These are phyloP conservation scores for Amanita rimosa DNA, from an alignment of 768 basidiomycete genomes.

Conservation along the genomic window DNA sequence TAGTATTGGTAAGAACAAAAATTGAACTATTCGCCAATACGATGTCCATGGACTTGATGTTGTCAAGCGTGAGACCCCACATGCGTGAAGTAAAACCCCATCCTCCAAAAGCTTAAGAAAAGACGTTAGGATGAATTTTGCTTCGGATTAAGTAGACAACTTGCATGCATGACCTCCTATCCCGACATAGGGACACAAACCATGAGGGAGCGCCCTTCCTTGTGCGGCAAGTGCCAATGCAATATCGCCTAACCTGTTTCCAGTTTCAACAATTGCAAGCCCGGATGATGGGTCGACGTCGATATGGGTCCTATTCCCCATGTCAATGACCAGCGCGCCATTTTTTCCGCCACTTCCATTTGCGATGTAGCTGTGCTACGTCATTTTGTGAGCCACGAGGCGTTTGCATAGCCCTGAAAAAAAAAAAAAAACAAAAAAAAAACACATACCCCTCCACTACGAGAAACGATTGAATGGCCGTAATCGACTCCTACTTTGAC, in stretches of 20 bases:
- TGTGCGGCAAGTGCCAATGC: constrained; percentile 25
- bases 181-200: constrained; percentile 40
- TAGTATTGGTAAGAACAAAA: constrained; percentile 16
- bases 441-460: constrained; percentile 31
- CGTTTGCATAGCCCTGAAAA: not conserved
- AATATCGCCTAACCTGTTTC: constrained; percentile 36
- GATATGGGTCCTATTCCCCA: constrained; percentile 28
- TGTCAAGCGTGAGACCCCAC: constrained; percentile 26
- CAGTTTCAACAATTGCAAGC: constrained; percentile 29
- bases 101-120: constrained; percentile 18
- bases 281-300: constrained; percentile 17
- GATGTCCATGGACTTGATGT: constrained; percentile 25
- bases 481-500: constrained; percentile 16
- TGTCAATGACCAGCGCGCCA: constrained; percentile 34
- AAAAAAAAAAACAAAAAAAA: no score
- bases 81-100: constrained; percentile 23
- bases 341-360: constrained; percentile 35
- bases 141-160: not conserved
- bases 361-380: constrained; percentile 38
- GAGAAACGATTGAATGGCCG: constrained; percentile 21
- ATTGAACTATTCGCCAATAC: constrained; percentile 31
- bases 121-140: not conserved
- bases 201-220: constrained; percentile 38
- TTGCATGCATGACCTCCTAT: constrained; percentile 40
- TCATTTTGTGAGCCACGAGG: not conserved